Base-by-base conservation (phyloP, 73 alveolate species). In the Blepharisma stoltei region DNA sequence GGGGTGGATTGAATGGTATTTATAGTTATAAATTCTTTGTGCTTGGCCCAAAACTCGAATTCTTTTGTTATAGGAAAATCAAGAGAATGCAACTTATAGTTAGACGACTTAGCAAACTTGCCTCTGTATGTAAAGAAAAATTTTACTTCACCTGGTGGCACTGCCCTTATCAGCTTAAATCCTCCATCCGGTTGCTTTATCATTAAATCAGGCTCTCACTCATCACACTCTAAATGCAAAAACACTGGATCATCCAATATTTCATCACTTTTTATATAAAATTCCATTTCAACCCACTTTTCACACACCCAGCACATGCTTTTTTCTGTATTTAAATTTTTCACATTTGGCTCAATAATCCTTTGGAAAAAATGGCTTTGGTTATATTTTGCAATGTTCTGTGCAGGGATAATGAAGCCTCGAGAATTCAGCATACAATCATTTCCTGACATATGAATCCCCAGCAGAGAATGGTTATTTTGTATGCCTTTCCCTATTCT, bases 401-500 rank as follows among this genome's bases (percentile, higher is more conserved):
- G 1, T 54, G 69, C 54, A 48, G 93, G 91, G 11, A 71, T 46
- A 8, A 90, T 80, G 80, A 88, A 93, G 27, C 98, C 96, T 55
- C 88, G 83, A 27, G 90, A 73, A 80, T 93, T 93, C 23, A 91
- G 82, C 81, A 80, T 81, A 83, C 92, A 82, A 32, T 86, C 89
- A 77, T 90, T 90, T 6, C 98, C 98, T 43, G 81, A 87, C 73
- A 90, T 87, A 77, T 93, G 98, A 54, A 93, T 54, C 25, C 98
- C 98, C 46, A 84, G 65, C 6, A 93, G 60, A 3, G 89, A 84
- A 67, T 90, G 97, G 86, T 93, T 93, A 23, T 67, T 70, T 88
- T 85, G 83, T 38, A 92, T 45, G 46, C 66, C 81, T 67, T 93
- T 93, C n/a, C 89, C 88, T 9, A 93, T 47, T 32, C 50, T 60